Percentiles rank a stretch among this genome's conserved stretches.
Conservation (phyloP, 2,329 filamentous ascomycete species). For the Fusarium papillatum region DNA sequence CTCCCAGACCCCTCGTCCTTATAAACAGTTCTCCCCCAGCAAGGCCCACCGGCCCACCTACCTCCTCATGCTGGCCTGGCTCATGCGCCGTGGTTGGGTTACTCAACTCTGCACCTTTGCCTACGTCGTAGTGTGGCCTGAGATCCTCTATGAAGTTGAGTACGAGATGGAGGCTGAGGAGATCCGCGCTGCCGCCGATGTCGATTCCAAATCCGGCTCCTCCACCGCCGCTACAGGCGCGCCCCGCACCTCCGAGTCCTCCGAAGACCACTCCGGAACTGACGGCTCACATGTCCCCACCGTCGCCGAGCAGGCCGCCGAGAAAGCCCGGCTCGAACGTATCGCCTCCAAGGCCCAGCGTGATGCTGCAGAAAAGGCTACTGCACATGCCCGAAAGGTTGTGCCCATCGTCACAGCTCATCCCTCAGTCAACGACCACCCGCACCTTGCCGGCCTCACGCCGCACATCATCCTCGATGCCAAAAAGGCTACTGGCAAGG, state of each 20-base stretch:
- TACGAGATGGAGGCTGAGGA: slow-evolving; percentile 78
- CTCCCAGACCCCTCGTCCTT: slow-evolving; percentile 84
- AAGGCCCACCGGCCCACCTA: slow-evolving; percentile 91
- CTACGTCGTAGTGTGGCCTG: slow-evolving; percentile 86
- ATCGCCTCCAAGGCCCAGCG: slow-evolving; percentile 68
- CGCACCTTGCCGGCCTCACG: slow-evolving; percentile 68
- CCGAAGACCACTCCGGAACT: slow-evolving; percentile 41
- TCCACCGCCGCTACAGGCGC: slow-evolving; percentile 20
- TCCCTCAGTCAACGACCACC: slow-evolving; percentile 68
- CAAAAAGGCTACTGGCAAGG: slow-evolving; percentile 81
- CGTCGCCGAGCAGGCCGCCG: slow-evolving; percentile 69
- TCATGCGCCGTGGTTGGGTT: slow-evolving; percentile 93
- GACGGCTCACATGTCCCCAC: slow-evolving; percentile 49
- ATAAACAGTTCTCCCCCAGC: slow-evolving; percentile 86
- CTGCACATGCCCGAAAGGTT: slow-evolving; percentile 66
- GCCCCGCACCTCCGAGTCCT: slow-evolving; percentile 43
- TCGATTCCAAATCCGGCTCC: slow-evolving; percentile 39
- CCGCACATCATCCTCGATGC: slow-evolving; percentile 83
- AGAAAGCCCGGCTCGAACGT: slow-evolving; percentile 72
- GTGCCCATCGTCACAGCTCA: slow-evolving; percentile 64
- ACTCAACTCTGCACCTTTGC: slow-evolving; percentile 93
- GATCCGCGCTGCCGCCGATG: slow-evolving; percentile 57
- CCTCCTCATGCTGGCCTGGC: slow-evolving; percentile 92
- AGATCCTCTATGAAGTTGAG: slow-evolving; percentile 86
- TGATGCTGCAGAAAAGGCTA: slow-evolving; percentile 68